Evolutionary conservation across 441 rosid species (phyloP).

Genomic region (Syzygium malaccense): DNA sequence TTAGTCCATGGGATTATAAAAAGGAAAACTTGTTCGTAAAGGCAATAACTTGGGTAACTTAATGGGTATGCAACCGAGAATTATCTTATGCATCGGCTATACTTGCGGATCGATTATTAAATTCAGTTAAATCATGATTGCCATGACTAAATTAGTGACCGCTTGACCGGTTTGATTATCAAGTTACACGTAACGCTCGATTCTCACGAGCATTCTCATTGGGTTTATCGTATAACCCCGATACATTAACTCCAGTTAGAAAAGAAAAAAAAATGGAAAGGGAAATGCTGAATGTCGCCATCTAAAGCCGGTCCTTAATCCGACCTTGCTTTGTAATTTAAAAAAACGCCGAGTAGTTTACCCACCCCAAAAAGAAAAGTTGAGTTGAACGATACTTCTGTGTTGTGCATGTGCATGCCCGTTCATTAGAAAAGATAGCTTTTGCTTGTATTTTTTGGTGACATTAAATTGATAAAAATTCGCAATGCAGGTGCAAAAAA

Average conservation of each 20-base stretch:
- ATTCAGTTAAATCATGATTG: not conserved
- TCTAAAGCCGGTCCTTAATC: not conserved
- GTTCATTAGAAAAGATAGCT: not conserved
- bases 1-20: too few species aligned
- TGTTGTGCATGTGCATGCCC: not conserved
- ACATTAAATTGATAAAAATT: not conserved
- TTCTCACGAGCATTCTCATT: fast-evolving
- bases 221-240: not conserved
- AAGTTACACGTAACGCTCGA: too few species aligned
- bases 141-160: not conserved
- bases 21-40: not conserved
- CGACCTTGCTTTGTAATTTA: not conserved
- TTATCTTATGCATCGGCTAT: too few species aligned
- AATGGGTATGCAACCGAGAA: not conserved
- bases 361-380: not conserved
- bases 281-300: not conserved
- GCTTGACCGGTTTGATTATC: too few species aligned
- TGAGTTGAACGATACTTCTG: not conserved
- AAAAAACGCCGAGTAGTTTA: not conserved
- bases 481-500: not conserved
- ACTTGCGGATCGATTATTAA: not conserved
- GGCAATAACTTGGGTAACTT: not conserved
- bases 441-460: not conserved
- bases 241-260: not conserved
- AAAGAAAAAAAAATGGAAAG: fast-evolving